phyloP scores from a whole-genome alignment of 345 rosid species.

The Psidium guajava region DNA sequence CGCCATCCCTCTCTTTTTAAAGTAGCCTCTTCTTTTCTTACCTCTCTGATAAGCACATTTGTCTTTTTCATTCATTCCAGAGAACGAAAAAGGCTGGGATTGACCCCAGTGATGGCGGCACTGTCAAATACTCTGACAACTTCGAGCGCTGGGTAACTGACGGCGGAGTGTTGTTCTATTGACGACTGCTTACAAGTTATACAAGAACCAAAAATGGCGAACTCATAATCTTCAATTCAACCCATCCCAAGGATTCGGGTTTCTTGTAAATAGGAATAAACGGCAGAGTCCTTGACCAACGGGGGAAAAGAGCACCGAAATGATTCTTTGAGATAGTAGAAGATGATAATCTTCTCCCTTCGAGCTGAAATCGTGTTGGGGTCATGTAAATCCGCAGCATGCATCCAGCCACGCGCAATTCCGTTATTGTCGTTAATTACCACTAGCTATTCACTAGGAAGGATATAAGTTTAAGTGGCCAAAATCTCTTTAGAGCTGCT shows the following conservation, averaged over 20 bases:
- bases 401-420: neutral
- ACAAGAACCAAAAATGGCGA: neutral
- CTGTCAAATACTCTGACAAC: constrained; percentile 19
- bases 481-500: neutral
- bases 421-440: neutral
- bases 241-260: constrained; percentile 31
- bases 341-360: neutral
- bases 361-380: neutral
- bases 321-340: neutral
- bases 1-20: neutral
- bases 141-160: constrained; percentile 54
- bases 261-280: neutral
- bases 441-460: neutral
- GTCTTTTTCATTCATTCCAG: neutral
- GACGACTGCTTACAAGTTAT: constrained; percentile 2
- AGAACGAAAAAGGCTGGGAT: neutral
- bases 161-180: constrained; percentile 30
- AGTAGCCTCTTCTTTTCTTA: neutral
- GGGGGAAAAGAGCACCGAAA: neutral
- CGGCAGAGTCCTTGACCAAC: neutral
- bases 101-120: neutral
- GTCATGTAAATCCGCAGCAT: neutral
- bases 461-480: neutral
- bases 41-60: neutral
- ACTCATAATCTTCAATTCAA: constrained; percentile 4